Conservation (phyloP, 768 basidiomycete genomes). For the Trametes villosa region DNA sequence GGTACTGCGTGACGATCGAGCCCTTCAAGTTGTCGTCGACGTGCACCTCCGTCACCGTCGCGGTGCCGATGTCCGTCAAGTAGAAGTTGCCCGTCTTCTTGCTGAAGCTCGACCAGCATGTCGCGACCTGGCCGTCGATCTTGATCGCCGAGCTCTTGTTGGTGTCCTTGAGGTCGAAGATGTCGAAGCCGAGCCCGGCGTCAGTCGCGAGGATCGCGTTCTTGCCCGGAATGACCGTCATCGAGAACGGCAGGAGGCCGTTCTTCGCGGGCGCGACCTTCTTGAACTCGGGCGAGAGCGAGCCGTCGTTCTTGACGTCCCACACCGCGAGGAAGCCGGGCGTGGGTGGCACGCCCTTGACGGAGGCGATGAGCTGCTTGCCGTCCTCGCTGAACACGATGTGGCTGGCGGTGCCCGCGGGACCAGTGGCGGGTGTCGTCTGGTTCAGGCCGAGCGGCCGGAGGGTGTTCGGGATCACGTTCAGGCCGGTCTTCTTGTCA, state of each 20-base stretch:
- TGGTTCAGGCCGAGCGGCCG: constrained; percentile 51
- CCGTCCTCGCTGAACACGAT: constrained; percentile 52
- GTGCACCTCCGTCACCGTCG: constrained; percentile 48
- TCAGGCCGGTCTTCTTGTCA: constrained; percentile 47
- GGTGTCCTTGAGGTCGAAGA: constrained; percentile 32
- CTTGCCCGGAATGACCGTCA: constrained; percentile 39
- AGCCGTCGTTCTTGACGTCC: constrained; percentile 48
- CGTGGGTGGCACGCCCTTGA: constrained; percentile 52
- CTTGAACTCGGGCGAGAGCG: constrained; percentile 48
- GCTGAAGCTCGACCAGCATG: constrained; percentile 37
- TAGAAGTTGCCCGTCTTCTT: constrained; percentile 37
- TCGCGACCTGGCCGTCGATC: constrained; percentile 35
- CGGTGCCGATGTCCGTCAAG: constrained; percentile 35
- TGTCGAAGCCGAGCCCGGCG: constrained; percentile 35
- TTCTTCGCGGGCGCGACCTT: constrained; percentile 42
- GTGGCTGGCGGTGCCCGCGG: constrained; percentile 49
- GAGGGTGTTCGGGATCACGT: constrained; percentile 43
- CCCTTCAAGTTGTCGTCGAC: constrained; percentile 50
- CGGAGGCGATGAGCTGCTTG: constrained; percentile 48
- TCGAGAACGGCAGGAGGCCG: constrained; percentile 53
- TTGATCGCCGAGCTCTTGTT: constrained; percentile 24
- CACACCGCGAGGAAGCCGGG: constrained; percentile 57
- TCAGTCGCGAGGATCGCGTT: constrained; percentile 36
- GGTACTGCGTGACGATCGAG: constrained; percentile 44
- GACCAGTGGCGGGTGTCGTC: constrained; percentile 54